Evolutionary conservation across 2,329 filamentous ascomycete species (phyloP).

Genomic region (Xylaria sp.): DNA sequence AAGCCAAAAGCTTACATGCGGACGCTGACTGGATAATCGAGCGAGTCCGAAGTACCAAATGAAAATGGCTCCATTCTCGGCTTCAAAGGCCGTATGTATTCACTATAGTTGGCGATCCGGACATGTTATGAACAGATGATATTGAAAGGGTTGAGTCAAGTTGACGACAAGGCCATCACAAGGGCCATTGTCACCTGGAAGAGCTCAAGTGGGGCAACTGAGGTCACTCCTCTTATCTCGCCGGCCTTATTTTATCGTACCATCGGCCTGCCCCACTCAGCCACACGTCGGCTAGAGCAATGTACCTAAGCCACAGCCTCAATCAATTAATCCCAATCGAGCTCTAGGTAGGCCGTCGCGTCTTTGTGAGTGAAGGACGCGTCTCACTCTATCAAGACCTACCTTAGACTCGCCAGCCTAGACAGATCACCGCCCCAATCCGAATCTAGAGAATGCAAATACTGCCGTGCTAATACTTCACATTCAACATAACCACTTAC

Average conservation of each 20-base stretch:
- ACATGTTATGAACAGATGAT: slow-evolving; percentile 9
- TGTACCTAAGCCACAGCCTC: slow-evolving; percentile 17
- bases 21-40: slow-evolving; percentile 77
- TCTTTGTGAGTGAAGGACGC: slow-evolving; percentile 33
- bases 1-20: slow-evolving; percentile 64
- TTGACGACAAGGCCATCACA: background rate
- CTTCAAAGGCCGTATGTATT: slow-evolving; percentile 29
- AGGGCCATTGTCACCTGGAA: slow-evolving; percentile 14
- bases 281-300: too few relatives aligned
- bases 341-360: slow-evolving; percentile 21
- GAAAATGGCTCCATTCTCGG: slow-evolving; percentile 89
- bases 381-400: slow-evolving; percentile 25
- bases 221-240: slow-evolving; percentile 17
- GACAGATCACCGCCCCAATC: background rate
- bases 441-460: background rate
- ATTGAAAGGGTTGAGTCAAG: background rate
- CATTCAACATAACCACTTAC: background rate
- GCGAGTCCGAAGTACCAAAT: slow-evolving; percentile 88
- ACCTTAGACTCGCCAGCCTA: background rate
- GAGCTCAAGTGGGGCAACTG: slow-evolving; percentile 25
- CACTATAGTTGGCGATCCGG: background rate
- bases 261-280: too few relatives aligned
- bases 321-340: slow-evolving; percentile 26
- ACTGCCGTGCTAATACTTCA: background rate
- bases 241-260: background rate